Base-by-base conservation (phyloP, 2,329 filamentous ascomycete species). In the Fusarium cyanostomum region DNA sequence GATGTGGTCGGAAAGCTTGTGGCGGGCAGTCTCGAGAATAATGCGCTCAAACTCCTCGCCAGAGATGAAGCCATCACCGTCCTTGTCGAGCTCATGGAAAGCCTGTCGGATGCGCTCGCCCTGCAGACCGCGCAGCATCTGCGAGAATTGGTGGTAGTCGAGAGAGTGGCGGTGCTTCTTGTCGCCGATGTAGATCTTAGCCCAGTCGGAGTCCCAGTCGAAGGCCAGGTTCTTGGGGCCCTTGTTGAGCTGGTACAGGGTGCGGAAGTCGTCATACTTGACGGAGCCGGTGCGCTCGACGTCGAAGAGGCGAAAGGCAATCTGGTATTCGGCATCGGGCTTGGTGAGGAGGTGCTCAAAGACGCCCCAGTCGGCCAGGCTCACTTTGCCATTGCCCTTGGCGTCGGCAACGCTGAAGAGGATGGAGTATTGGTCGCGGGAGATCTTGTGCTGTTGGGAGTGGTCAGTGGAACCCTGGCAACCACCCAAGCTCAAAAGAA, bases 161-260 rank as follows among this genome's bases (percentile, higher is more conserved):
- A 99, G 89, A 71, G 90, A 88, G 77, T 97, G 95, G 67, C 94
- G 87, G 78, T 92, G 89, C 79, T 91, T 92, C 81, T 90, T 92
- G 73, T 89, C 88, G 62, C 95, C 95, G 71, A 95, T 91, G 81
- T 99, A 98, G 62, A 99, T 85, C 71, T 91, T 92, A 35, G 93
- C 94, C 95, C 95, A 99, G 76, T 97, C 92, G 65, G 92, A 96
- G 74, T 94, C 91, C 94, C 95, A 98, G 78, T 99, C 92, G 74
- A 99, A 98, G 12, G 95, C 92, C 63, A 99, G 90, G 75, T 86
- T 92, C 59, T 92, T 85, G 21, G 88, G 81, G n/a, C 90, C 89
- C 82, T 94, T 96, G 84, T 96, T 96, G 71, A 89, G 82, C 79
- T 94, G 91, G 79, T 96, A 97, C 56, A 94, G 81, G 57, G 87